Percentiles rank a stretch among this genome's conserved stretches.
Conservation (phyloP, 2,329 filamentous ascomycete species). For the Graphilbum fragrans region DNA sequence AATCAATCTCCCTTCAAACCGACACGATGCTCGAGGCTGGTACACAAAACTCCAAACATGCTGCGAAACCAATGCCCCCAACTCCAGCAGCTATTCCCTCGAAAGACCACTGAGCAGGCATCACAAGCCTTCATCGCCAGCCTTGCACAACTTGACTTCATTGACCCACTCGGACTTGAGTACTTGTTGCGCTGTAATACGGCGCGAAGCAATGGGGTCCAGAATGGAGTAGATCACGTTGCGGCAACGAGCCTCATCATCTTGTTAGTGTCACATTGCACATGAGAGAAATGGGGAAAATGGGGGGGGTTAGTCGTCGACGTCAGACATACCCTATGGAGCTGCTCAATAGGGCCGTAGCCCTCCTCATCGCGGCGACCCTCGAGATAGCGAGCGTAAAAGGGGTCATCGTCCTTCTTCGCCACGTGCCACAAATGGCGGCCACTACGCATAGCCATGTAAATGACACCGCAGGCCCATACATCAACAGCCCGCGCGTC, state of each 20-base stretch:
- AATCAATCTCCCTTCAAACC: too few species aligned
- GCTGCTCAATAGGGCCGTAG: constrained; percentile 88
- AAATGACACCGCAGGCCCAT: constrained; percentile 97
- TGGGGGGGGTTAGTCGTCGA: background rate
- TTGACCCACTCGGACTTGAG: constrained; percentile 98
- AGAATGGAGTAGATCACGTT: constrained; percentile 99
- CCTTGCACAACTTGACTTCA: constrained; percentile 93
- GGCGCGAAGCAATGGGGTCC: constrained; percentile 82
- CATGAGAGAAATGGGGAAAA: constrained; percentile 5
- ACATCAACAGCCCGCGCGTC: constrained; percentile 96
- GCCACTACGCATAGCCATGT: constrained; percentile 98
- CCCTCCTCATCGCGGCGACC: constrained; percentile 89
- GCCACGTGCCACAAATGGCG: constrained; percentile 95
- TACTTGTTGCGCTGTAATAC: constrained; percentile 91
- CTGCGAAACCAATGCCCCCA: too few species aligned
- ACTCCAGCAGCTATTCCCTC: too few species aligned
- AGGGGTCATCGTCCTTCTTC: constrained; percentile 93
- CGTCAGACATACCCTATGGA: constrained; percentile 65
- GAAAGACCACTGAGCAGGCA: constrained; percentile 11
- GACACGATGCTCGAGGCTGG: too few species aligned
- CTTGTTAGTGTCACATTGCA: constrained; percentile 6
- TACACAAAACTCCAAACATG: too few species aligned
- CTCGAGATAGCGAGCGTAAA: constrained; percentile 88
- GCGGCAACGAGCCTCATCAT: constrained; percentile 71
- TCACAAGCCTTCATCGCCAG: constrained; percentile 87